Evolutionary conservation across 768 basidiomycete species (phyloP).

Genomic region (Collybia nuda): DNA sequence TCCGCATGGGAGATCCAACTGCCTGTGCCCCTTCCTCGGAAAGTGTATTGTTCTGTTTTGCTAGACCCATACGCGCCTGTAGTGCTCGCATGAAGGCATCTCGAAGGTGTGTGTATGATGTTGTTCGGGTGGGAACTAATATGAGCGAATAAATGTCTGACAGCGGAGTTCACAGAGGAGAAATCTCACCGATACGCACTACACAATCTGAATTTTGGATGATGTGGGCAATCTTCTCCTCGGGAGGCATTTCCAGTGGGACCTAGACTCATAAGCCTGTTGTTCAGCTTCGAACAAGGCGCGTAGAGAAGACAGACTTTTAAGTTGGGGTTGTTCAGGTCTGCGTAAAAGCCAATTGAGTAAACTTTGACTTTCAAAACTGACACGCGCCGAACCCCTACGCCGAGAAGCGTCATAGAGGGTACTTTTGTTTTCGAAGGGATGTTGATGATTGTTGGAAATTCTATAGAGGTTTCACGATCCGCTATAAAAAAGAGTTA

Average conservation of each 20-base stretch:
- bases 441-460: slow-evolving; percentile 64
- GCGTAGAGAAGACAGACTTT: slow-evolving; percentile 37
- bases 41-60: slow-evolving; percentile 50
- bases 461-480: slow-evolving; percentile 70
- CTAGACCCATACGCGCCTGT: slow-evolving; percentile 54
- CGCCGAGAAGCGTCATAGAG: slow-evolving; percentile 70
- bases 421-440: slow-evolving; percentile 64
- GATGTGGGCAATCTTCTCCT: slow-evolving; percentile 72
- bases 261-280: slow-evolving; percentile 39
- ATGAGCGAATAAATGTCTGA: not conserved
- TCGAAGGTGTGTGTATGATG: slow-evolving; percentile 76
- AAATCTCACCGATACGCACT: slow-evolving; percentile 64
- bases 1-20: slow-evolving; percentile 63
- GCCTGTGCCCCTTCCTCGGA: slow-evolving; percentile 58
- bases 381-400: slow-evolving; percentile 87
- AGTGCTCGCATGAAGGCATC: slow-evolving; percentile 83
- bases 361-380: slow-evolving; percentile 89
- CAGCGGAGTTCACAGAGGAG: not conserved
- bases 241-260: slow-evolving; percentile 50
- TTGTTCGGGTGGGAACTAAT: slow-evolving; percentile 77
- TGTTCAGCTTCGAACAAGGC: not conserved
- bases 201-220: slow-evolving; percentile 68
- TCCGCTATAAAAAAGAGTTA: slow-evolving; percentile 51
- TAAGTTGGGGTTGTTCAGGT: slow-evolving; percentile 64
- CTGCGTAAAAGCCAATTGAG: slow-evolving; percentile 88